These are phyloP conservation scores for Naegleria lovaniensis DNA, from an alignment of 208 protist species.

Conservation along the genomic window DNA sequence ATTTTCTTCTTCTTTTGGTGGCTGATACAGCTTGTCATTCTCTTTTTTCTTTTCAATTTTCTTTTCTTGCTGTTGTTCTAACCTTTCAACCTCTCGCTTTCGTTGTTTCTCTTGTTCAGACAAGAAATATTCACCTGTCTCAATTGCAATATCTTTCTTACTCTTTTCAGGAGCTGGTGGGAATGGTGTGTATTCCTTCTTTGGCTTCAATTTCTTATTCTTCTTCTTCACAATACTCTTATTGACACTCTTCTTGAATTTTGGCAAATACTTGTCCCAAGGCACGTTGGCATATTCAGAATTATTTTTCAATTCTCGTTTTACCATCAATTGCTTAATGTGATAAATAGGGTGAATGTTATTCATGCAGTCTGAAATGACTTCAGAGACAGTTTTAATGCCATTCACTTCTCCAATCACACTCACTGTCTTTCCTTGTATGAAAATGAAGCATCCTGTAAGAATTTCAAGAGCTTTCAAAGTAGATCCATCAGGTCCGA, in stretches of 20 bases:
- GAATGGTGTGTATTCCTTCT: slow-evolving; percentile 66
- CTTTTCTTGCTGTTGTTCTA: slow-evolving; percentile 26
- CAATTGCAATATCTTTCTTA: slow-evolving; percentile 59
- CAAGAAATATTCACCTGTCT: slow-evolving; percentile 73
- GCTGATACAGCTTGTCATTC: not conserved
- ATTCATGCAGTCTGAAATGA: slow-evolving; percentile 98
- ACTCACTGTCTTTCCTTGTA: slow-evolving; percentile 95
- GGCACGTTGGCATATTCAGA: slow-evolving; percentile 88
- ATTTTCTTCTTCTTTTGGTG: not conserved
- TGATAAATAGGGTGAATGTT: slow-evolving; percentile 99
- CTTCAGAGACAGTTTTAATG: slow-evolving; percentile 85
- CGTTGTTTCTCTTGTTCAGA: slow-evolving; percentile 29
- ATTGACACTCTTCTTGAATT: slow-evolving; percentile 75
- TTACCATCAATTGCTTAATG: slow-evolving; percentile 99
- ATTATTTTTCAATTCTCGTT: slow-evolving; percentile 93
- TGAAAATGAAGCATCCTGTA: slow-evolving; percentile 97
- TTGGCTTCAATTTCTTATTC: slow-evolving; percentile 36
- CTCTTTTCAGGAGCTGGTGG: slow-evolving; percentile 47
- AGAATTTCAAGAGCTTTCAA: slow-evolving; percentile 96
- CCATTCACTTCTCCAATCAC: slow-evolving; percentile 71
- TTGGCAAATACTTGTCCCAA: slow-evolving; percentile 97
- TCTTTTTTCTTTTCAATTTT: not conserved
- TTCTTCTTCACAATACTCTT: slow-evolving; percentile 48
- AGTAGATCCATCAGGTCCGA: slow-evolving; percentile 95
- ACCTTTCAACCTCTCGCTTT: not conserved